A percentile compares a stretch with the other conserved stretches of the same genome.
These are phyloP conservation scores for Dothideomycetidae sp. DNA, from an alignment of 2,329 filamentous ascomycete genomes.

Conservation along the genomic window DNA sequence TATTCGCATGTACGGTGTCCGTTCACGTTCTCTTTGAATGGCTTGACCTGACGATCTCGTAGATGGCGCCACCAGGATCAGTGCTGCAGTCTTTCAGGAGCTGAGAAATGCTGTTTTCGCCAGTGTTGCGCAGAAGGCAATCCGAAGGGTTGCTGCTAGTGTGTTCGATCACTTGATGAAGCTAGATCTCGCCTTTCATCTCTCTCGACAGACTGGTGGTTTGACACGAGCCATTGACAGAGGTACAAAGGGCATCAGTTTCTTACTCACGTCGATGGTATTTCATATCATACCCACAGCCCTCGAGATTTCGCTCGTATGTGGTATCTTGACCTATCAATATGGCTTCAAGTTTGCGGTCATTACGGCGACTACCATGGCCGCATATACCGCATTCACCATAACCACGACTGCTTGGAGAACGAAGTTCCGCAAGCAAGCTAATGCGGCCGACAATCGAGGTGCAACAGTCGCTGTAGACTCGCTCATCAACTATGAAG, in stretches of 20 bases:
- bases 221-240: slow-evolving; percentile 88
- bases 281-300: slow-evolving; percentile 93
- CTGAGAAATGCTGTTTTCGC: slow-evolving; percentile 92
- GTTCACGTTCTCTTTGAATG: background rate
- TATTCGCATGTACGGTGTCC: slow-evolving; percentile 55
- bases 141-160: slow-evolving; percentile 75
- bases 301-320: slow-evolving; percentile 87
- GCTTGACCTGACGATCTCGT: slow-evolving; percentile 22
- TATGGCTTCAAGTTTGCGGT: slow-evolving; percentile 85
- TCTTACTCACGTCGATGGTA: slow-evolving; percentile 92
- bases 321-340: slow-evolving; percentile 90
- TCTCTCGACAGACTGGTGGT: slow-evolving; percentile 87
- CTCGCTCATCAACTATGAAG: slow-evolving; percentile 96
- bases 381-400: slow-evolving; percentile 88
- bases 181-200: slow-evolving; percentile 84
- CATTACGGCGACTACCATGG: slow-evolving; percentile 83
- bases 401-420: slow-evolving; percentile 94
- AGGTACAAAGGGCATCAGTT: slow-evolving; percentile 97
- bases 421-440: slow-evolving; percentile 87
- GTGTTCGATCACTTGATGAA: slow-evolving; percentile 83
- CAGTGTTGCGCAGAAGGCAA: slow-evolving; percentile 92
- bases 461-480: slow-evolving; percentile 92
- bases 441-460: slow-evolving; percentile 91
- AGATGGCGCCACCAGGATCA: slow-evolving; percentile 71
- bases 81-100: slow-evolving; percentile 83